These are phyloP conservation scores for Sporothrix sp. DNA, from an alignment of 2,329 filamentous ascomycete genomes.

Conservation along the genomic window DNA sequence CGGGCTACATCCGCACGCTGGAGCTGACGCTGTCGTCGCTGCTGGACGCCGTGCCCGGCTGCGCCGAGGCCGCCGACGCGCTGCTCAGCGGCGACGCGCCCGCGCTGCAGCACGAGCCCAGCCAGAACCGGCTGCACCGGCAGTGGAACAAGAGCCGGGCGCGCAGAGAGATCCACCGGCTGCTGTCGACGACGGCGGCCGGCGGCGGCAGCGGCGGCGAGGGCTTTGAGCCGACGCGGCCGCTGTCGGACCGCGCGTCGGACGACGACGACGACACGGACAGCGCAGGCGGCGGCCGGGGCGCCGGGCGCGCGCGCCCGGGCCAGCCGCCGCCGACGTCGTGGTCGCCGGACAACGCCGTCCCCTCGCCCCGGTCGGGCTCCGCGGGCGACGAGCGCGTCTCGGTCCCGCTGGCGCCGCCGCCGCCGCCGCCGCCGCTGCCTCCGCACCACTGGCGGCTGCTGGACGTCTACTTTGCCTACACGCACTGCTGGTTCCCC, in stretches of 20 bases:
- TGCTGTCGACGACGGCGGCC: conserved; percentile 41
- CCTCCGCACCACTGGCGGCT: conserved; percentile 49
- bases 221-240: background rate
- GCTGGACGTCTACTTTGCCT: conserved; percentile 64
- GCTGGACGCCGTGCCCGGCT: conserved; percentile 50
- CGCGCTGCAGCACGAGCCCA: background rate
- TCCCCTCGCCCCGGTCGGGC: background rate
- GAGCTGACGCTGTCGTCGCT: conserved; percentile 60
- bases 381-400: background rate
- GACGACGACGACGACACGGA: background rate
- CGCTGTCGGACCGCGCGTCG: background rate
- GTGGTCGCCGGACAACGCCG: conserved; percentile 27
- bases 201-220: too few relatives aligned
- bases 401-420: conserved; percentile 30
- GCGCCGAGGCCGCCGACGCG: conserved; percentile 46
- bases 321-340: conserved; percentile 19
- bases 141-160: conserved; percentile 55
- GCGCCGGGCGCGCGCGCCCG: background rate
- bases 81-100: conserved; percentile 4
- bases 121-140: conserved; percentile 47
- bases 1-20: conserved; percentile 67
- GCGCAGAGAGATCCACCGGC: conserved; percentile 51
- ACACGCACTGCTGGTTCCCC: conserved; percentile 68
- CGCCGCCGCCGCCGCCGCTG: conserved; percentile 28
- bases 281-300: background rate